A percentile compares a stretch with the other conserved stretches of the same genome.
Evolutionary conservation across 805 yeast species (phyloP).

Genomic region (Ogataea kodamae): DNA sequence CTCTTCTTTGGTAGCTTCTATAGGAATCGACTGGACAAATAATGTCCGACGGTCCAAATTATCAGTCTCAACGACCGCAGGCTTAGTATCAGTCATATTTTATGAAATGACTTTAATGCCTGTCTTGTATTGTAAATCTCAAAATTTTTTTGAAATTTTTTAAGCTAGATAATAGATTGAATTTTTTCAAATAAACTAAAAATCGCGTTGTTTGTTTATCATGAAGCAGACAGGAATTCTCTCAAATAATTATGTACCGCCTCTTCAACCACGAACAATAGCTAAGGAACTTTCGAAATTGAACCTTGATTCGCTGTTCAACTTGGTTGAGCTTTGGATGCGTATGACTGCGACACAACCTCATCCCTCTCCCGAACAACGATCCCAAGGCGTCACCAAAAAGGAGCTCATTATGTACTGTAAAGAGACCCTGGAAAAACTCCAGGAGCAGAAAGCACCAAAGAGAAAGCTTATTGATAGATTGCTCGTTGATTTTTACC

Average conservation of each 20-base stretch:
- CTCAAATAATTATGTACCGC: slow-evolving; percentile 35
- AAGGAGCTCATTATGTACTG: slow-evolving; percentile 18
- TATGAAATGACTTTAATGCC: neutral
- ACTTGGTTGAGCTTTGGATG: slow-evolving; percentile 33
- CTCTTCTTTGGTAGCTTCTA: slow-evolving; percentile 75
- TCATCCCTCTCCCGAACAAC: slow-evolving; percentile 19
- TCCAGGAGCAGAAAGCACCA: slow-evolving; percentile 16
- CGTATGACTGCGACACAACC: slow-evolving; percentile 32
- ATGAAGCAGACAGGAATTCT: slow-evolving; percentile 29
- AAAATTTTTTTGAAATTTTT: slow-evolving; percentile 11
- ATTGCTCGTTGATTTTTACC: slow-evolving; percentile 50
- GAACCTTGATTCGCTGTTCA: slow-evolving; percentile 29
- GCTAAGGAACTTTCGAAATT: slow-evolving; percentile 28
- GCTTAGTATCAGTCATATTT: slow-evolving; percentile 2
- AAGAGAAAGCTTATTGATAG: slow-evolving; percentile 40
- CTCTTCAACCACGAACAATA: slow-evolving; percentile 20
- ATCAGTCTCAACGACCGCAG: slow-evolving; percentile 16
- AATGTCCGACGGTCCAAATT: slow-evolving; percentile 59
- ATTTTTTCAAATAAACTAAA: neutral
- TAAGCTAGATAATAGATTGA: too few species aligned
- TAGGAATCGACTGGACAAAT: slow-evolving; percentile 84
- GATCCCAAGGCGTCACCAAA: slow-evolving; percentile 18
- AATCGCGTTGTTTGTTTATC: slow-evolving; percentile 9
- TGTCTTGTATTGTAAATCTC: slow-evolving; percentile 4
- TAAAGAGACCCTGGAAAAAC: slow-evolving; percentile 10